Evolutionary conservation across 129 eudicot genomes (phyloP).

Genomic region (Artemisia argyi): DNA sequence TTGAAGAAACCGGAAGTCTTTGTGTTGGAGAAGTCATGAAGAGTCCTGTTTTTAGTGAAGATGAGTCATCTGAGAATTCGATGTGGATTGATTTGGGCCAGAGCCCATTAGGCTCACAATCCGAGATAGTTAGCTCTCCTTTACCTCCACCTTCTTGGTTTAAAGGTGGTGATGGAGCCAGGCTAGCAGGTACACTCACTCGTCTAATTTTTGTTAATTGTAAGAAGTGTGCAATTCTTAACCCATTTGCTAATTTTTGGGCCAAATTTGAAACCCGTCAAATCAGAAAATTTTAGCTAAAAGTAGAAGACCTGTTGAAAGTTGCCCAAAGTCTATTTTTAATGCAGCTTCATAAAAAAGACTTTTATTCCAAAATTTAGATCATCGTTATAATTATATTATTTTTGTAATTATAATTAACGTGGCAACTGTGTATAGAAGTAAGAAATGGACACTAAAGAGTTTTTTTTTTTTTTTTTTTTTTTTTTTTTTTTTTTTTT

Average conservation of each 20-base stretch:
- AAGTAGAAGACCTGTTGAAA: too few relatives aligned
- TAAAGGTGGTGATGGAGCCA: slow-evolving; percentile 1
- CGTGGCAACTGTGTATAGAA: too few relatives aligned
- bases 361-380: too few relatives aligned
- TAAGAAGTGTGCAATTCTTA: not conserved
- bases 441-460: too few relatives aligned
- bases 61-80: slow-evolving; percentile 40
- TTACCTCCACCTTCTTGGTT: slow-evolving; percentile 39
- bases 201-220: not conserved
- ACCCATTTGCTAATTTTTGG: too few relatives aligned
- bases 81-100: slow-evolving; percentile 51
- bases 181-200: slow-evolving; percentile 15
- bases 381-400: too few relatives aligned
- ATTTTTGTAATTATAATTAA: too few relatives aligned
- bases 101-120: slow-evolving; percentile 42
- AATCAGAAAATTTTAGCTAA: not conserved
- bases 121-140: slow-evolving; percentile 33
- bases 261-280: not conserved
- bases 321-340: too few relatives aligned
- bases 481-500: too few relatives aligned
- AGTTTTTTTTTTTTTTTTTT: too few relatives aligned
- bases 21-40: slow-evolving; percentile 44
- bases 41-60: slow-evolving; percentile 47
- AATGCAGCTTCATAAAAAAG: too few relatives aligned
- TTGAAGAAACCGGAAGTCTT: slow-evolving; percentile 34